A percentile compares a stretch with the other conserved stretches of the same genome.
Conservation (phyloP, 768 basidiomycete species). For the Fistulinella prunicolor region DNA sequence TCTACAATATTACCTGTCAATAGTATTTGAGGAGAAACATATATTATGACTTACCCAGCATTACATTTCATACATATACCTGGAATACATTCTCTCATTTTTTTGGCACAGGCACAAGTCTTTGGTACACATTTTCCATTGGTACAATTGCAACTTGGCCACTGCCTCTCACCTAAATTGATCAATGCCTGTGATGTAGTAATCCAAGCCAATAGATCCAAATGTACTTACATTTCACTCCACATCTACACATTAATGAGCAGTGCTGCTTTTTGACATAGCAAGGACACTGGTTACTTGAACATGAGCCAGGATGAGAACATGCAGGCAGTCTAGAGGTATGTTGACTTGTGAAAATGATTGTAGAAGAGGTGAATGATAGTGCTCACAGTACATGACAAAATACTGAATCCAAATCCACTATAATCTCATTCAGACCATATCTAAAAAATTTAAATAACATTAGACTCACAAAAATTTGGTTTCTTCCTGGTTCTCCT, state of each 20-base stretch:
- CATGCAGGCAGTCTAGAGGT: constrained; percentile 37
- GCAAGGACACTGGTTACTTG: constrained; percentile 40
- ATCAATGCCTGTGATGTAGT: background rate
- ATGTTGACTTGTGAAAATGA: background rate
- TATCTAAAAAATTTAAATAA: background rate
- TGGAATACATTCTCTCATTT: constrained; percentile 50
- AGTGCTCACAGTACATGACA: constrained; percentile 15
- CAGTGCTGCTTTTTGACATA: constrained; percentile 40
- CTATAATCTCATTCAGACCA: constrained; percentile 8
- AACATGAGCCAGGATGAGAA: constrained; percentile 48
- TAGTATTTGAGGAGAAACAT: no score
- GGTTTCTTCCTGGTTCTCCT: background rate
- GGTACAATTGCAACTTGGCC: constrained; percentile 10
- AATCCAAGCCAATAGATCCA: background rate
- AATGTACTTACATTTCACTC: constrained; percentile 35
- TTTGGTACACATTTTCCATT: constrained; percentile 28
- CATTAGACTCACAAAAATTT: constrained; percentile 16
- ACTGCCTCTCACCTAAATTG: constrained; percentile 14
- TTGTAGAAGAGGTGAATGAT: background rate
- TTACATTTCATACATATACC: constrained; percentile 46
- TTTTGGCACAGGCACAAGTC: constrained; percentile 37
- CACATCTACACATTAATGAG: constrained; percentile 47
- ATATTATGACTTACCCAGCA: constrained; percentile 34
- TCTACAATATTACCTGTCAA: no score
- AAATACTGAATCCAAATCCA: background rate